Evolutionary conservation across 164 flowering plant genomes (phyloP).

Genomic region (Nymphaea colorata): DNA sequence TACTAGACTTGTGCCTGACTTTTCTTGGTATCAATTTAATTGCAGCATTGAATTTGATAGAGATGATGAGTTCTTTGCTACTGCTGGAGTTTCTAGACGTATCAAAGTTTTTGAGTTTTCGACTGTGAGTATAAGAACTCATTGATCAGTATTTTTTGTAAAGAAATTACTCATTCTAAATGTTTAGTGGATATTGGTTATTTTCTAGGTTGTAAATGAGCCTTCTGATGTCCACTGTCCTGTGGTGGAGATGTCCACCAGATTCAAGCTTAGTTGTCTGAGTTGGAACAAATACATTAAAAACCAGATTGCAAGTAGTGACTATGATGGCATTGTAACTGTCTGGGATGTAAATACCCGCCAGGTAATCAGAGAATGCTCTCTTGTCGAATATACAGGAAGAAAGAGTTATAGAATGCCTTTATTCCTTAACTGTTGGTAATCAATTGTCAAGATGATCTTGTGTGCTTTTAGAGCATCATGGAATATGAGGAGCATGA

Average conservation of each 20-base stretch:
- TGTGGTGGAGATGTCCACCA: conserved; percentile 82
- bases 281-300: conserved; percentile 90
- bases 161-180: too few species aligned
- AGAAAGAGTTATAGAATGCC: too few species aligned
- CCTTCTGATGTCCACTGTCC: conserved; percentile 79
- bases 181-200: neutral
- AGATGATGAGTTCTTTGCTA: conserved; percentile 93
- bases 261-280: conserved; percentile 92
- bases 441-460: neutral
- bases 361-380: conserved; percentile 38
- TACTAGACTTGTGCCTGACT: neutral
- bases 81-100: conserved; percentile 94
- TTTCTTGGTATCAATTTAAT: neutral
- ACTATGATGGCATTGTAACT: conserved; percentile 94
- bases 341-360: conserved; percentile 93
- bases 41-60: conserved; percentile 96
- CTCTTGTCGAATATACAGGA: neutral
- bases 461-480: conserved; percentile 46
- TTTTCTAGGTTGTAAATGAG: conserved; percentile 79
- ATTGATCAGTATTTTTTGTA: neutral
- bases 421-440: too few species aligned
- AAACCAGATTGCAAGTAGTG: conserved; percentile 85
- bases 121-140: conserved; percentile 36
- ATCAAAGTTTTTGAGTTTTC: conserved; percentile 94
- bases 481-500: conserved; percentile 99